Conservation (phyloP, 1,284 basidiomycete genomes). For the Meira nashicola region DNA sequence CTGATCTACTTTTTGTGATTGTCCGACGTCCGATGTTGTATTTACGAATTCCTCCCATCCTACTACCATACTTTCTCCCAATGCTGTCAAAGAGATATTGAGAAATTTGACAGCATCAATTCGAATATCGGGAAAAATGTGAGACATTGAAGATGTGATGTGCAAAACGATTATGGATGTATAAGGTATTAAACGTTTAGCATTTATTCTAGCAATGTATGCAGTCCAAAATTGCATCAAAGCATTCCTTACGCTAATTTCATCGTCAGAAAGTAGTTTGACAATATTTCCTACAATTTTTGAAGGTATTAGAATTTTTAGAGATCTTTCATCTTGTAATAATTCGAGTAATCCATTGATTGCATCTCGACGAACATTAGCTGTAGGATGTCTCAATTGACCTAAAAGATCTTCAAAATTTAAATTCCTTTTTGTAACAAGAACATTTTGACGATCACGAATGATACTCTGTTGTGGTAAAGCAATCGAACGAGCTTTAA, state of each 20-base stretch:
- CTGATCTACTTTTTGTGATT: not conserved
- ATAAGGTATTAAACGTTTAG: conserved; percentile 10
- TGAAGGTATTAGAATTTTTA: not conserved
- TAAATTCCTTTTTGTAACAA: conserved; percentile 7
- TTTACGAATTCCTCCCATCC: conserved; percentile 5
- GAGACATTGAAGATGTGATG: conserved; percentile 11
- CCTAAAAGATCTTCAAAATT: conserved; percentile 11
- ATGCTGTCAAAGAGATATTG: not conserved
- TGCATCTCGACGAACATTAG: conserved; percentile 6
- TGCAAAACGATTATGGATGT: conserved; percentile 9
- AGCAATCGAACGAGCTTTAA: conserved; percentile 14
- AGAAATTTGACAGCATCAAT: conserved; percentile 11
- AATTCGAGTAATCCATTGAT: not conserved
- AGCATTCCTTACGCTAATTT: conserved; percentile 9
- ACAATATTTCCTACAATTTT: not conserved
- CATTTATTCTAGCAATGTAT: not conserved
- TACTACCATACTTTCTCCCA: not conserved
- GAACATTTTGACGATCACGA: not conserved
- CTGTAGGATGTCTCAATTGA: conserved; percentile 6
- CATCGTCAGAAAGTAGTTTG: conserved; percentile 2
- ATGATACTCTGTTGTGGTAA: conserved; percentile 12
- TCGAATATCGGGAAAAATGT: conserved; percentile 15
- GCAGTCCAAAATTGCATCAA: conserved; percentile 3
- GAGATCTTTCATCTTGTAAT: not conserved
- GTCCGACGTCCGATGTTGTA: not conserved